Percentiles rank a stretch among this genome's conserved stretches.
Conservation (phyloP, 768 basidiomycete genomes). For the Amanita fuliginea region DNA sequence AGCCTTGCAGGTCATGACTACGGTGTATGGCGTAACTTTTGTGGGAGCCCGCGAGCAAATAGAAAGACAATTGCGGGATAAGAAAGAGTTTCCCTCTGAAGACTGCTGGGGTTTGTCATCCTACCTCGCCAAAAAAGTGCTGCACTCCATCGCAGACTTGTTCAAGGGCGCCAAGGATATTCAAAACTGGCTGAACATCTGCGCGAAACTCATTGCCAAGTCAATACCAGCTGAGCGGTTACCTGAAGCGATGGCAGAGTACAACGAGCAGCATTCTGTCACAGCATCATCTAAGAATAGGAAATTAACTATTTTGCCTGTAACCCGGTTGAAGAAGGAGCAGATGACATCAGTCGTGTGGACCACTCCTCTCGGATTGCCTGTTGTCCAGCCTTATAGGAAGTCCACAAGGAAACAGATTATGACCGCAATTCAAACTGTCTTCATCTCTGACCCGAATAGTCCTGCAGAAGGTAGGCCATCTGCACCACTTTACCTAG, state of each 20-base stretch:
- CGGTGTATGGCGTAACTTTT: constrained; percentile 96
- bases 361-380: constrained; percentile 93
- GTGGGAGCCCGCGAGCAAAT: constrained; percentile 94
- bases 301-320: constrained; percentile 2
- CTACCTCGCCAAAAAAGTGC: constrained; percentile 75
- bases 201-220: constrained; percentile 77
- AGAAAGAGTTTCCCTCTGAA: constrained; percentile 61
- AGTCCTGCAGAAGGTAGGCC: constrained; percentile 50
- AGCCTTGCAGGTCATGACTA: constrained; percentile 79
- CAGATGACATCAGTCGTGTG: constrained; percentile 95
- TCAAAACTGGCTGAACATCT: constrained; percentile 81
- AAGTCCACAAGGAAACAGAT: constrained; percentile 76
- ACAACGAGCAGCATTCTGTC: constrained; percentile 1
- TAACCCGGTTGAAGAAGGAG: constrained; percentile 52
- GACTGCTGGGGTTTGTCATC: constrained; percentile 63
- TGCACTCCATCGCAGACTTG: constrained; percentile 79
- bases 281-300: constrained; percentile 4
- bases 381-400: constrained; percentile 94
- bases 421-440: constrained; percentile 72
- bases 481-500: not conserved
- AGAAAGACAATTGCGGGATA: constrained; percentile 73
- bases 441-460: constrained; percentile 85
- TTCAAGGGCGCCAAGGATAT: constrained; percentile 90
- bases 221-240: constrained; percentile 70
- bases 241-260: constrained; percentile 7